Conservation (phyloP, 176 grass and related monocot species). For the Puya raimondii region DNA sequence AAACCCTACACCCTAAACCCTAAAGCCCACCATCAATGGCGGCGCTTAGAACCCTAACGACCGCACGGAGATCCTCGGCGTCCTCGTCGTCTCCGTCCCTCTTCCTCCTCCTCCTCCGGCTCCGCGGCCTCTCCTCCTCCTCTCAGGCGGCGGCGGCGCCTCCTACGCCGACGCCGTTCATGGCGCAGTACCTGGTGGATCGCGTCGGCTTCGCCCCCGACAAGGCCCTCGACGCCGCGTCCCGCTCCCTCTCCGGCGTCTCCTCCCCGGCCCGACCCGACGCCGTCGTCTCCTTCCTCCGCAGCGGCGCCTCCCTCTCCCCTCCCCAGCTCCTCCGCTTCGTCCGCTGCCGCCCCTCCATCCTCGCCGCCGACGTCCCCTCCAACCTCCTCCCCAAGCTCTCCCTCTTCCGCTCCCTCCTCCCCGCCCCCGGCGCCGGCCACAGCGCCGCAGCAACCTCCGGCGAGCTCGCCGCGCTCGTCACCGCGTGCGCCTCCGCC, state of each 20-base stretch:
- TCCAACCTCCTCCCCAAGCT: slow-evolving; percentile 11
- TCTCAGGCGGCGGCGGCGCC: no score
- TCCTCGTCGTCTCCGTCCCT: no score
- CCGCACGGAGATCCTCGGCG: no score
- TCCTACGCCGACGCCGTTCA: no score
- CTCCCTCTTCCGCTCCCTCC: not conserved
- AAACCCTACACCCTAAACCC: no score
- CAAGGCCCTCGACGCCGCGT: no score
- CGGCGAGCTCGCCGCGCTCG: not conserved
- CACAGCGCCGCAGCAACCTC: not conserved
- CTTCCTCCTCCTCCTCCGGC: no score
- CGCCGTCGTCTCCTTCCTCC: slow-evolving; percentile 10
- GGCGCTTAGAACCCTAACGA: no score
- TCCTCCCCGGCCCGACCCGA: not conserved
- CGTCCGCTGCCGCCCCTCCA: not conserved
- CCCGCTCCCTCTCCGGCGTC: not conserved
- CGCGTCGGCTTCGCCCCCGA: no score
- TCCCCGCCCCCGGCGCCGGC: not conserved
- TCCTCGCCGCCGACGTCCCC: not conserved
- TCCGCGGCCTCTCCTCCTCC: no score
- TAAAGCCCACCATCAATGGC: no score
- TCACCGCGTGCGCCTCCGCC: not conserved
- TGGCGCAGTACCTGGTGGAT: no score
- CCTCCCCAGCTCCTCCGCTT: not conserved
- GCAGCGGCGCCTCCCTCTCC: not conserved